Base-by-base conservation (phyloP, 768 basidiomycete genomes). In the Russula sp. region DNA sequence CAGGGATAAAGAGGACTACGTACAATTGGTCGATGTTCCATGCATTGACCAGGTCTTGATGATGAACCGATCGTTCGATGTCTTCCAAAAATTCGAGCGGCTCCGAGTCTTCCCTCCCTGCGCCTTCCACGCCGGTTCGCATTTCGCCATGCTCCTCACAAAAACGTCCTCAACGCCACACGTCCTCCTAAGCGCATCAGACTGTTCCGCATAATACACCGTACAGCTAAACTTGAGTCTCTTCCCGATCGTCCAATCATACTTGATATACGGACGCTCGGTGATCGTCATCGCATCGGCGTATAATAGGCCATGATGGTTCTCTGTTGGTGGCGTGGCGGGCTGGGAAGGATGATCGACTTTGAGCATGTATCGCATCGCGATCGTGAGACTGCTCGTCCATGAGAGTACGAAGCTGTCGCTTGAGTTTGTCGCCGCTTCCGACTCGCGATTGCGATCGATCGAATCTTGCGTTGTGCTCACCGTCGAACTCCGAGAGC, bases 1-100 rank as follows among this genome's bases (percentile, higher is more conserved):
- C 8, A 28, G 11, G 13, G 6, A 13, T 26, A 57, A 30, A 44
- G n/a, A 13, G 14, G 11, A 22, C 34, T 26, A 75, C 88, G 76
- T 70, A 91, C 89, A 90, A 73, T 76, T 92, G 90, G 7, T 87
- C 87, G 44, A 91, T 89, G 28, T 90, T 90, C 90, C 90, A 92
- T 16, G 89, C 88, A 74, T 88, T 87, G 18, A 94, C 87, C 92
- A 74, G 22, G 90, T 90, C 81, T 92, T 92, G 78, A 92, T 87
- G 69, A 94, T 86, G 71, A 88, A 90, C 64, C 84, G 78, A 67
- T 88, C 83, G 73, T 94, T 91, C 30, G 75, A 73, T 51, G 88
- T 91, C 79, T 88, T 90, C 88, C 90, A n/a, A 90, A 71, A 94
- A 67, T 87, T 85, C 2, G 84, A 84, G n/a, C n/a, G n/a, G n/a